Evolutionary conservation across 371 early-diverging fungal genomes (phyloP).

Genomic region (Gilbertella persicaria): DNA sequence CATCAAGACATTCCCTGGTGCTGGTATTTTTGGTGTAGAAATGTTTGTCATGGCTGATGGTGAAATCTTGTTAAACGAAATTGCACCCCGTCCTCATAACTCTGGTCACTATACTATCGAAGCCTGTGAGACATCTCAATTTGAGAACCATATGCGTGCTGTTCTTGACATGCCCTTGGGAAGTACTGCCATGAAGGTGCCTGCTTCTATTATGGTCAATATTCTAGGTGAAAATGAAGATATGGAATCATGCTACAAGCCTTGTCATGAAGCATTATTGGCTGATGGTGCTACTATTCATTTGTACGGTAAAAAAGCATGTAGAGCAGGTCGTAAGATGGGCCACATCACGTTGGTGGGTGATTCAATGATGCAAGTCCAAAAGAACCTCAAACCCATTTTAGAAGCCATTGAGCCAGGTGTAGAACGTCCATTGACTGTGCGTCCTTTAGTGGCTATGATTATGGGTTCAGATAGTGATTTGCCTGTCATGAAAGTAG

Average conservation of each 20-base stretch:
- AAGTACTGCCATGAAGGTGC: constrained; percentile 85
- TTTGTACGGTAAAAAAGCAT: constrained; percentile 90
- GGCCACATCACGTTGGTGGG: constrained; percentile 95
- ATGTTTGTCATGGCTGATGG: constrained; percentile 91
- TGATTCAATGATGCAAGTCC: constrained; percentile 75
- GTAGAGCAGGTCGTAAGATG: constrained; percentile 92
- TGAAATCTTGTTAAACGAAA: constrained; percentile 88
- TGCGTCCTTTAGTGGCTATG: constrained; percentile 85
- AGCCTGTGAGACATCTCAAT: constrained; percentile 96
- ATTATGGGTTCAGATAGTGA: constrained; percentile 99
- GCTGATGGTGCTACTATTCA: constrained; percentile 90
- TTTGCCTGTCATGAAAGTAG: constrained; percentile 90
- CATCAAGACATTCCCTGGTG: constrained; percentile 78
- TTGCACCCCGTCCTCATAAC: constrained; percentile 98
- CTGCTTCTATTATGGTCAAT: constrained; percentile 92
- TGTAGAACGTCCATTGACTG: constrained; percentile 43
- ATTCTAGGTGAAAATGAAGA: constrained; percentile 75
- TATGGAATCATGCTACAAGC: constrained; percentile 62
- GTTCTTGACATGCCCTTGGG: constrained; percentile 93
- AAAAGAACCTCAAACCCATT: constrained; percentile 62
- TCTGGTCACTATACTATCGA: constrained; percentile 98
- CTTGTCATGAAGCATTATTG: constrained; percentile 69
- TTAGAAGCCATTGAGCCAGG: constrained; percentile 63
- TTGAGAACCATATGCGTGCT: constrained; percentile 95
- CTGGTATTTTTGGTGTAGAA: constrained; percentile 96